Conservation (phyloP, 2,329 filamentous ascomycete genomes). For the Colletotrichum tropicale region DNA sequence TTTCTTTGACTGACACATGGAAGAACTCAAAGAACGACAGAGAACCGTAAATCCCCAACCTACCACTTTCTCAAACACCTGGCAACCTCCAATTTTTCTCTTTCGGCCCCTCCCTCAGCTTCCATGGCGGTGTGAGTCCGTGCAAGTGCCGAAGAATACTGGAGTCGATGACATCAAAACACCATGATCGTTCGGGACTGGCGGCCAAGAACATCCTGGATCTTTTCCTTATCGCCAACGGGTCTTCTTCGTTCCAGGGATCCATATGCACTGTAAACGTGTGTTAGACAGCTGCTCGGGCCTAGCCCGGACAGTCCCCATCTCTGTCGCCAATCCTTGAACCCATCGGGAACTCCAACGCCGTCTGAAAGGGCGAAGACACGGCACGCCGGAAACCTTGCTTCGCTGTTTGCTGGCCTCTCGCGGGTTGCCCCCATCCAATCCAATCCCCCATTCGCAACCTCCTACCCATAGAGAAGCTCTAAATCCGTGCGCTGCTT, state of each 20-base stretch:
- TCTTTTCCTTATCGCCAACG: neutral
- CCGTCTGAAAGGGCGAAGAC: neutral
- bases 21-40: neutral
- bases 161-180: conserved; percentile 19
- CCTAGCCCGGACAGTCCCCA: neutral
- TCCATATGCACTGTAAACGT: neutral
- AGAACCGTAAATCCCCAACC: neutral
- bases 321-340: neutral
- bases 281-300: neutral
- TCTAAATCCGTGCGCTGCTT: neutral
- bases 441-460: neutral
- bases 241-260: neutral
- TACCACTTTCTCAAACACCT: neutral
- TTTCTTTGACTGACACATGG: neutral
- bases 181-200: neutral
- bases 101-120: neutral
- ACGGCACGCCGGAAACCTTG: neutral
- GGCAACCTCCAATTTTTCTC: neutral
- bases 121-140: conserved; percentile 1
- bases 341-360: neutral
- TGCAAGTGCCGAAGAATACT: conserved; percentile 11
- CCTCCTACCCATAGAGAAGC: neutral
- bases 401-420: neutral
- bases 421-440: neutral
- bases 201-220: neutral